These are phyloP conservation scores for Pulveroboletus sp. DNA, from an alignment of 768 basidiomycete genomes.

Conservation along the genomic window DNA sequence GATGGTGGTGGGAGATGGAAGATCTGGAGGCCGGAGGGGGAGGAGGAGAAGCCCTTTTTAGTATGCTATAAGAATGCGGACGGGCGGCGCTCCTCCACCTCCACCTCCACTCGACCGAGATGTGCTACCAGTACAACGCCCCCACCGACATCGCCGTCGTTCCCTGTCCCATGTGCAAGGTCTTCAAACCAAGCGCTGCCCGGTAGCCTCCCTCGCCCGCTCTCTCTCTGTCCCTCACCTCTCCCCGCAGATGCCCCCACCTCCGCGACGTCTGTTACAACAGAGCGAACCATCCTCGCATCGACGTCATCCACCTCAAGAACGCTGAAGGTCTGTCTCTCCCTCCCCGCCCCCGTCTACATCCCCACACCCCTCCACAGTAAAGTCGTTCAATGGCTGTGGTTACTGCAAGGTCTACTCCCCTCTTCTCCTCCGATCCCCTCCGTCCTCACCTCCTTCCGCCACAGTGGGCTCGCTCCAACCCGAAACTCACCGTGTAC, in stretches of 20 bases:
- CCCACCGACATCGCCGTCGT: slow-evolving; percentile 59
- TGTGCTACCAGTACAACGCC: slow-evolving; percentile 73
- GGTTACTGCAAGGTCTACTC: slow-evolving; percentile 79
- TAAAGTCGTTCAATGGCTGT: slow-evolving; percentile 80
- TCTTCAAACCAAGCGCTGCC: slow-evolving; percentile 56
- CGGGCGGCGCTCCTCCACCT: slow-evolving; percentile 15
- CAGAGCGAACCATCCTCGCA: slow-evolving; percentile 64
- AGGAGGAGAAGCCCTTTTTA: slow-evolving; percentile 25
- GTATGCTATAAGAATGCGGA: slow-evolving; percentile 30
- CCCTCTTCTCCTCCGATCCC: slow-evolving; percentile 13
- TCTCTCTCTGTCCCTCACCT: slow-evolving; percentile 17
- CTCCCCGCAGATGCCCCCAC: slow-evolving; percentile 63
- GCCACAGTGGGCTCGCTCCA: slow-evolving; percentile 65
- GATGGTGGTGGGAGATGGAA: slow-evolving; percentile 14
- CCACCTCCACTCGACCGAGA: slow-evolving; percentile 30
- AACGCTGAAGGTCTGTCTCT: slow-evolving; percentile 74
- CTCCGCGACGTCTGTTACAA: slow-evolving; percentile 72
- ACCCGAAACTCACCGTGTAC: slow-evolving; percentile 52
- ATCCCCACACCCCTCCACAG: slow-evolving; percentile 35
- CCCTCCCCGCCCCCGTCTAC: slow-evolving; percentile 1
- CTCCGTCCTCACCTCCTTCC: slow-evolving; percentile 24
- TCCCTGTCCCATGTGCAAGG: slow-evolving; percentile 82
- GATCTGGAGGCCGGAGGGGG: slow-evolving; percentile 1
- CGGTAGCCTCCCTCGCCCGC: slow-evolving; percentile 39
- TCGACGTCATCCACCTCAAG: slow-evolving; percentile 74